These are phyloP conservation scores for Tilletiopsis washingtonensis DNA, from an alignment of 1,284 basidiomycete genomes.

Conservation along the genomic window DNA sequence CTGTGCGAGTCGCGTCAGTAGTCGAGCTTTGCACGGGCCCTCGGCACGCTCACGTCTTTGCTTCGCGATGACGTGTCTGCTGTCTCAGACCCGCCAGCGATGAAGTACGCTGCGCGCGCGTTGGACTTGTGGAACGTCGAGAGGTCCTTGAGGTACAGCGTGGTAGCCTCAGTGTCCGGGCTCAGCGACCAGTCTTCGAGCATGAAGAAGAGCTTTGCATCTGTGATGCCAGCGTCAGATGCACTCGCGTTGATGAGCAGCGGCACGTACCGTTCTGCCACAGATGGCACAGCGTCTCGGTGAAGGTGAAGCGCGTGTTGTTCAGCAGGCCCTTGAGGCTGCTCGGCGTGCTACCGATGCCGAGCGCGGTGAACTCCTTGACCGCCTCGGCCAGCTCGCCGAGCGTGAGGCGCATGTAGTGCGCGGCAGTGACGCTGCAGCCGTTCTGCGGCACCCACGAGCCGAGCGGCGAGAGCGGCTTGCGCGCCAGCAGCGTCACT, in stretches of 20 bases:
- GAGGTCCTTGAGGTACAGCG: conserved; percentile 61
- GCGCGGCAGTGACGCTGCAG: conserved; percentile 72
- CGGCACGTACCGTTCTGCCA: conserved; percentile 61
- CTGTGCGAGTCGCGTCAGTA: no score
- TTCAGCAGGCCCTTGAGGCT: conserved; percentile 65
- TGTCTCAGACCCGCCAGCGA: conserved; percentile 83
- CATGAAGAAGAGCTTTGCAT: conserved; percentile 73
- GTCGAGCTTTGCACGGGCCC: no score
- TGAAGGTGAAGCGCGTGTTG: conserved; percentile 78
- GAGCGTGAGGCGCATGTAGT: conserved; percentile 71
- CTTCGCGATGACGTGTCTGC: no score
- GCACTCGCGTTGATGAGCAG: neutral
- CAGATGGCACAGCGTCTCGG: conserved; percentile 65
- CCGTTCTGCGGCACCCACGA: conserved; percentile 66
- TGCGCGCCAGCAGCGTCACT: conserved; percentile 57
- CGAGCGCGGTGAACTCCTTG: conserved; percentile 70
- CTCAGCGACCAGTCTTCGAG: conserved; percentile 78
- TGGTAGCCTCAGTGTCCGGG: conserved; percentile 50
- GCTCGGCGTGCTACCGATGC: conserved; percentile 62
- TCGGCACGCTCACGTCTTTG: no score
- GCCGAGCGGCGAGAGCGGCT: conserved; percentile 53
- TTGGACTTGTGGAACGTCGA: conserved; percentile 76
- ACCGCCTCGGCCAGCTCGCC: conserved; percentile 77
- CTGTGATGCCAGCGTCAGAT: no score
- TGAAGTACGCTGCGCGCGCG: conserved; percentile 68